Conservation (phyloP, 345 rosid genomes). For the Acer yangbiense region DNA sequence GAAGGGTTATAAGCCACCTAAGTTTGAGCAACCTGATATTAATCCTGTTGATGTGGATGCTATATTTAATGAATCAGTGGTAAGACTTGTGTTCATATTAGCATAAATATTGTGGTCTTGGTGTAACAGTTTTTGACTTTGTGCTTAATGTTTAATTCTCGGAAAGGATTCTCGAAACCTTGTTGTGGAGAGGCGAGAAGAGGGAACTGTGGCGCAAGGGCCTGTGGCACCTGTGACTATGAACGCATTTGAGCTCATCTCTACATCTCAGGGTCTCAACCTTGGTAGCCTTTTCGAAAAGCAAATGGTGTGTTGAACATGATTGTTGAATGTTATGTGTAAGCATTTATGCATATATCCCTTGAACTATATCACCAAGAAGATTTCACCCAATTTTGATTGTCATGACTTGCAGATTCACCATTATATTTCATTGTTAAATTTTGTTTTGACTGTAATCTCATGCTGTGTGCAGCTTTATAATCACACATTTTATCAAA, state of each 20-base stretch:
- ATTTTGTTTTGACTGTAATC: background rate
- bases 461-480: background rate
- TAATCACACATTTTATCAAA: constrained; percentile 1
- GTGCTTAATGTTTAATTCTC: constrained; percentile 24
- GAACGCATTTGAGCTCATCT: constrained; percentile 99
- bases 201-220: constrained; percentile 62
- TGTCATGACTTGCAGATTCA: background rate
- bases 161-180: constrained; percentile 66
- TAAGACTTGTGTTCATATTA: constrained; percentile 38
- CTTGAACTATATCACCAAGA: background rate
- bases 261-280: constrained; percentile 96
- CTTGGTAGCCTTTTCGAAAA: constrained; percentile 91
- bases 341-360: background rate
- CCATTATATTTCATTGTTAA: constrained; percentile 7
- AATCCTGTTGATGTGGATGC: constrained; percentile 86
- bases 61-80: constrained; percentile 75
- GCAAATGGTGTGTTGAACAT: constrained; percentile 66
- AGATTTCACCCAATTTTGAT: background rate
- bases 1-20: constrained; percentile 89
- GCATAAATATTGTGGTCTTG: constrained; percentile 6
- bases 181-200: constrained; percentile 90
- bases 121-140: constrained; percentile 13
- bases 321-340: background rate
- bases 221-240: constrained; percentile 70
- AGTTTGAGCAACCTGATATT: constrained; percentile 74